phyloP scores from a whole-genome alignment of 75 land plant genomes.

The Larix kaempferi region DNA sequence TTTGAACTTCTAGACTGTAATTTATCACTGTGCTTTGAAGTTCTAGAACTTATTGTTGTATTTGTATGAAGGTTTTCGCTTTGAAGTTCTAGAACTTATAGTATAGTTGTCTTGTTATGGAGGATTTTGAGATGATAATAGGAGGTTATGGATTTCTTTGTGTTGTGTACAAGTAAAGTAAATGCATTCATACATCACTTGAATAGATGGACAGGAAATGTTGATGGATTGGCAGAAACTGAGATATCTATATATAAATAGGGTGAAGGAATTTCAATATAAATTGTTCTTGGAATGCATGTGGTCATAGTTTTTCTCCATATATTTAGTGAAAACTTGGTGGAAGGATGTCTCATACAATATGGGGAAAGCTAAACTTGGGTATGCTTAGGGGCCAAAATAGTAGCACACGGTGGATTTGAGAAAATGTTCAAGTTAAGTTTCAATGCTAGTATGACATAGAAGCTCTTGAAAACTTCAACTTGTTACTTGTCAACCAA shows the following conservation, averaged over 20 bases:
- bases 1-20: neutral
- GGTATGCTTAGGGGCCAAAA: too few species aligned
- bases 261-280: neutral
- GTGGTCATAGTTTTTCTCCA: too few species aligned
- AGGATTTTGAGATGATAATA: neutral
- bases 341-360: too few species aligned
- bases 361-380: too few species aligned
- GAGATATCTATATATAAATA: neutral
- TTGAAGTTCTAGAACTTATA: neutral
- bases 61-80: neutral
- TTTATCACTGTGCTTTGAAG: too few species aligned
- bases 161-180: neutral
- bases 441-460: too few species aligned
- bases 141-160: neutral
- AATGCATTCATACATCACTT: neutral
- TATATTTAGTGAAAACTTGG: too few species aligned
- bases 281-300: conserved; percentile 4
- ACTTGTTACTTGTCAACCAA: too few species aligned
- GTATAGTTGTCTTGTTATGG: neutral
- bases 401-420: too few species aligned
- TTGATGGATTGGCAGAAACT: neutral
- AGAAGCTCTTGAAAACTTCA: too few species aligned
- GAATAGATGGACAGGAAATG: neutral
- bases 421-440: too few species aligned
- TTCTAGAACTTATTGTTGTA: too few species aligned